Evolutionary conservation across 768 basidiomycete genomes (phyloP).

Genomic region (Cystofilobasidium bisporidii): DNA sequence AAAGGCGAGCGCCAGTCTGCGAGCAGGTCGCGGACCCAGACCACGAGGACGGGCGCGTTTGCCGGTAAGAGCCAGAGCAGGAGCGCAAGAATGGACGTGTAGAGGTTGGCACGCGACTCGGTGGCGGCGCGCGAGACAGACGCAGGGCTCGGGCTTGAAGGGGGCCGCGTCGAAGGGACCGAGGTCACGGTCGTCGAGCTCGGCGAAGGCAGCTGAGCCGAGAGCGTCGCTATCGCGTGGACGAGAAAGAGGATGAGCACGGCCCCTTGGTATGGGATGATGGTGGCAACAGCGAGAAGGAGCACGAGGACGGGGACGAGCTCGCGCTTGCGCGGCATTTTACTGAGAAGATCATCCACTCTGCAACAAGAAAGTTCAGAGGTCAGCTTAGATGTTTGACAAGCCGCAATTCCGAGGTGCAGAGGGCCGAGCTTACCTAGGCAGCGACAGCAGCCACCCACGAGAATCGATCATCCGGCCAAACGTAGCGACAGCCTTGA

Average conservation of each 20-base stretch:
- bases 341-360: not conserved
- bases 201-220: not conserved
- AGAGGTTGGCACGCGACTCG: not conserved
- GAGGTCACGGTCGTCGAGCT: no score
- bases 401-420: no score
- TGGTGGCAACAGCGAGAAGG: constrained; percentile 55
- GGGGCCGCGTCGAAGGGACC: no score
- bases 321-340: not conserved
- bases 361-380: not conserved
- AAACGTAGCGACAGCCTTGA: not conserved
- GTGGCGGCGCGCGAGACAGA: not conserved
- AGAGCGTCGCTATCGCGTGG: constrained; percentile 57
- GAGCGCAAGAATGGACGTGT: constrained; percentile 38
- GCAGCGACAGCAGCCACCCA: not conserved
- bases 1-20: constrained; percentile 61
- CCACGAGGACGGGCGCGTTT: constrained; percentile 63
- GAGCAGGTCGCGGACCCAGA: constrained; percentile 74
- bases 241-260: constrained; percentile 76
- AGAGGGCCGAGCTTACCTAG: not conserved
- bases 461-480: not conserved
- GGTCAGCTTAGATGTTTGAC: not conserved
- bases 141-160: not conserved
- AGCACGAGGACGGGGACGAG: constrained; percentile 55
- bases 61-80: constrained; percentile 75
- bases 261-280: constrained; percentile 88